Evolutionary conservation across 495 filamentous ascomycete species (phyloP).

Genomic region (Penicillium parvum): DNA sequence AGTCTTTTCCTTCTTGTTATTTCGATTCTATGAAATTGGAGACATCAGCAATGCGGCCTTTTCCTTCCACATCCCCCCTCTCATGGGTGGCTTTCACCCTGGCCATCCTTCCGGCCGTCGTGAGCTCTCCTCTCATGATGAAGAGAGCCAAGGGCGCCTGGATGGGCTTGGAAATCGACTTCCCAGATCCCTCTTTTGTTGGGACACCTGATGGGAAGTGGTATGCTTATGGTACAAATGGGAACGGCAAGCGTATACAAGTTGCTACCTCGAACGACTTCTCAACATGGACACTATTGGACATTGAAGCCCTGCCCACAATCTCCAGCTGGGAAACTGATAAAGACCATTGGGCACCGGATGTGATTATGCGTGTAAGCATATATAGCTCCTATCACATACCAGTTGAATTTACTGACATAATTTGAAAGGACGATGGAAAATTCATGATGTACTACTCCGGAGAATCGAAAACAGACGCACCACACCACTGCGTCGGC

Average conservation of each 20-base stretch:
- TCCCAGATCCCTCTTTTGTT: conserved; percentile 38
- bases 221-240: conserved; percentile 42
- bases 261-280: conserved; percentile 35
- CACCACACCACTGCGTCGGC: conserved; percentile 52
- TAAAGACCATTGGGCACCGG: conserved; percentile 35
- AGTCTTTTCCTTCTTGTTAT: neutral
- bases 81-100: conserved; percentile 10
- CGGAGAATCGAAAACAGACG: conserved; percentile 35
- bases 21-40: no score
- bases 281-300: conserved; percentile 30
- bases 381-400: neutral
- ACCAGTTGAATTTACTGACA: conserved; percentile 1
- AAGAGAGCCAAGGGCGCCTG: conserved; percentile 22
- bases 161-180: conserved; percentile 30
- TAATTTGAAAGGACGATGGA: conserved; percentile 32
- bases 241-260: conserved; percentile 30
- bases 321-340: conserved; percentile 32
- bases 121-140: conserved; percentile 12
- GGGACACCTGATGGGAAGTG: conserved; percentile 27
- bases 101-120: conserved; percentile 7
- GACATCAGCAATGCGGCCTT: conserved; percentile 9
- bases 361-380: conserved; percentile 37
- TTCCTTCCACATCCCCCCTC: conserved; percentile 1
- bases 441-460: conserved; percentile 59
- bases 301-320: conserved; percentile 36